Conservation (phyloP, 352 stramenopile genomes). For the Phytophthora kernoviae region DNA sequence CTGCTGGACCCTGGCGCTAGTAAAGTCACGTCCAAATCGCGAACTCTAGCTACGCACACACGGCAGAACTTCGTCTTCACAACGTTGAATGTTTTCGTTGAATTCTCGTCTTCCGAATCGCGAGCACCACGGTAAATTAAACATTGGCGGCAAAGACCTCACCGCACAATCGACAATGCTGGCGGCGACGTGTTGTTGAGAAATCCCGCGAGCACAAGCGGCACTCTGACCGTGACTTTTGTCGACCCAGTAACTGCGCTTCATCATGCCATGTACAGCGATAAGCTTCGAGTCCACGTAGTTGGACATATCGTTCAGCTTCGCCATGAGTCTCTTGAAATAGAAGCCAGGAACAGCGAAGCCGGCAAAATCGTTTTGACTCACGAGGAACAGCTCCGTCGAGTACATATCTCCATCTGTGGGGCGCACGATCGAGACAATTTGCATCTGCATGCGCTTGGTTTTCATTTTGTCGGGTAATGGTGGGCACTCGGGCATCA, state of each 20-base stretch:
- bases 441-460: constrained; percentile 52
- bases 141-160: constrained; percentile 72
- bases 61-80: constrained; percentile 69
- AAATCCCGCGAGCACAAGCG: constrained; percentile 65
- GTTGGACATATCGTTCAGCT: constrained; percentile 55
- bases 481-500: constrained; percentile 58
- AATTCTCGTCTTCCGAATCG: constrained; percentile 13
- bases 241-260: constrained; percentile 51
- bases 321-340: constrained; percentile 52
- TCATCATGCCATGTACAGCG: constrained; percentile 43
- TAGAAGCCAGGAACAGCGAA: constrained; percentile 33
- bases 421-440: constrained; percentile 51
- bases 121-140: constrained; percentile 47
- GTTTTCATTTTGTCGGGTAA: constrained; percentile 50
- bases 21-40: constrained; percentile 35
- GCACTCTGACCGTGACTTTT: constrained; percentile 51
- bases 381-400: constrained; percentile 59
- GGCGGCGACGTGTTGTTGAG: constrained; percentile 52
- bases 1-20: constrained; percentile 13
- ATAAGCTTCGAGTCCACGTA: constrained; percentile 64
- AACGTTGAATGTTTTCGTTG: constrained; percentile 35
- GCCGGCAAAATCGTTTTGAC: constrained; percentile 51
- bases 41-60: constrained; percentile 52
- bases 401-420: constrained; percentile 27
- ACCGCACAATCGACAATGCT: constrained; percentile 79